These are phyloP conservation scores for Metarhizium robertsii DNA, from an alignment of 2,329 filamentous ascomycete species.

Conservation along the genomic window DNA sequence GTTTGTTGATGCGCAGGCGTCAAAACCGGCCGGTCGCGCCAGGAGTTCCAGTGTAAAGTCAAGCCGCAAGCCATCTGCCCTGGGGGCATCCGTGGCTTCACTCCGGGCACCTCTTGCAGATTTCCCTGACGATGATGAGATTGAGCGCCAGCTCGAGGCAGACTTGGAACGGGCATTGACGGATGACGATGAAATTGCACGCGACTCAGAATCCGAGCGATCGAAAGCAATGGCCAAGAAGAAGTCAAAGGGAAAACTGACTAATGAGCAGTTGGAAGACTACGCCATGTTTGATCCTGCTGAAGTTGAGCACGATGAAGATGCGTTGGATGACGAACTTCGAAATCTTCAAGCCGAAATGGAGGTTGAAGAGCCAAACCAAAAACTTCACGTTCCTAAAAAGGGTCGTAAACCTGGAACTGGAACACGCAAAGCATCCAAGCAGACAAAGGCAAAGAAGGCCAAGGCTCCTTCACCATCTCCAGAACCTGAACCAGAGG, in stretches of 20 bases:
- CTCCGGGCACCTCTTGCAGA: slow-evolving; percentile 26
- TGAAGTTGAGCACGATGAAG: slow-evolving; percentile 35
- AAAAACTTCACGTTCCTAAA: slow-evolving; percentile 38
- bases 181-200: slow-evolving; percentile 41
- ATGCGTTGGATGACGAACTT: slow-evolving; percentile 41
- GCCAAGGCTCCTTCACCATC: slow-evolving; percentile 24
- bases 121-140: slow-evolving; percentile 52
- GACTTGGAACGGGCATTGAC: slow-evolving; percentile 50
- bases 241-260: slow-evolving; percentile 18
- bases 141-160: slow-evolving; percentile 56
- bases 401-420: slow-evolving; percentile 43
- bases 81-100: slow-evolving; percentile 42
- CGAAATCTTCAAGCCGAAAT: slow-evolving; percentile 40
- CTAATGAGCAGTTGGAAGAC: slow-evolving; percentile 23
- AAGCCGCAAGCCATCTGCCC: slow-evolving; percentile 33
- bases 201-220: slow-evolving; percentile 36
- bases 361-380: slow-evolving; percentile 26
- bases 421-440: slow-evolving; percentile 40
- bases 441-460: slow-evolving; percentile 39
- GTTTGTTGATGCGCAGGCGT: slow-evolving; percentile 26
- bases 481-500: slow-evolving; percentile 8
- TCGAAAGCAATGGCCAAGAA: slow-evolving; percentile 20
- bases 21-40: slow-evolving; percentile 17
- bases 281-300: slow-evolving; percentile 45
- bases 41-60: slow-evolving; percentile 32